Base-by-base conservation (phyloP, 2,329 filamentous ascomycete species). In the Aspergillus phoenicis region DNA sequence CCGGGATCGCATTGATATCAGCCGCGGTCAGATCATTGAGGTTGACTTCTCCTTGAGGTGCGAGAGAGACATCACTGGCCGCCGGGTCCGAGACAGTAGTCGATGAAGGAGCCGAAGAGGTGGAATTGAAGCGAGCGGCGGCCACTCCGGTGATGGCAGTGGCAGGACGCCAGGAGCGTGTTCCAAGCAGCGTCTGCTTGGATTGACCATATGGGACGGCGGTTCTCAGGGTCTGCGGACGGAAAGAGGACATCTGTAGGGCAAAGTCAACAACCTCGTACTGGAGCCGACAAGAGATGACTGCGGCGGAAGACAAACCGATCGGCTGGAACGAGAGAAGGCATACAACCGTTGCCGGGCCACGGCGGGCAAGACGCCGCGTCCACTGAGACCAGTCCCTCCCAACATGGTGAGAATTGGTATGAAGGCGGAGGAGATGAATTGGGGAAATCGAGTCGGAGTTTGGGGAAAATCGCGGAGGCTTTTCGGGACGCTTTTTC, bases 1-100 rank as follows among this genome's bases (percentile, higher is more conserved):
- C 90, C 38, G 90, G 87, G 64, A 92, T 85, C 63, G 84, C 78
- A 62, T 87, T 82, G 47, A 82, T 70, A 60, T 73, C 74, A 24
- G 22, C 20, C 6, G 20, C 41, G 20, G 41, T 22, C 10, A 45
- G 41, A 7, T 45, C 41, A 11, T 60, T 58, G 10, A 76, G 59
- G 63, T 76, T 73, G 33, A 36, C 33, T 36, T 36, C 33, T 36
- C 33, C 33, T 36, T 36, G 33, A 11, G 33, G 33, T 36, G 33
- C 20, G 66, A 60, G 30, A 67, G 58, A 57, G 13, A 60, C n/a
- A 28, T 63, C 48, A 22, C 28, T 22, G 33, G 33, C 33, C 30
- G 26, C 47, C 54, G 54, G 30, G 52, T 63, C 53, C 38, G 66
- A 30, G 20, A 60, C 45, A 55, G 63, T 64, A 28, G 63, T 52